phyloP scores from a whole-genome alignment of 352 stramenopile species.

The Phytophthora chlamydospora region DNA sequence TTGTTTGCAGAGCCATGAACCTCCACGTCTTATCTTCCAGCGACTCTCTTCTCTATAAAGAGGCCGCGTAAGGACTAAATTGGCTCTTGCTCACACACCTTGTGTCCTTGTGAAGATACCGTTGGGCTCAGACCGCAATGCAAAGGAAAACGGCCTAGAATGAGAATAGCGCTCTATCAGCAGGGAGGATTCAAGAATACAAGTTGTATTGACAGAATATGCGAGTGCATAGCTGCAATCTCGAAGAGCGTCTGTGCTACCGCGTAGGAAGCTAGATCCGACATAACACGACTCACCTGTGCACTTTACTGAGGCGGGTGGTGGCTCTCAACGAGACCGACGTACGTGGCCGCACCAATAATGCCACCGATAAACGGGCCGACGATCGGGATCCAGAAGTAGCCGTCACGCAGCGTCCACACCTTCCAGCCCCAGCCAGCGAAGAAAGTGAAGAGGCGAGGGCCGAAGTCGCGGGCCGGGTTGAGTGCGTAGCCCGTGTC shows the following conservation, averaged over 20 bases:
- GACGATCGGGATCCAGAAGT: slow-evolving; percentile 42
- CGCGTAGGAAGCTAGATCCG: not conserved
- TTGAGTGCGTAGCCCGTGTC: slow-evolving; percentile 52
- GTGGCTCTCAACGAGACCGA: slow-evolving; percentile 29
- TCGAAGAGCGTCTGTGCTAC: not conserved
- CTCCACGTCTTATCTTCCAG: slow-evolving; percentile 28
- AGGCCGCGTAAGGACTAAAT: not conserved
- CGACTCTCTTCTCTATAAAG: slow-evolving; percentile 16
- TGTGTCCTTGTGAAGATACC: not conserved
- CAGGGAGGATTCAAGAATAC: slow-evolving; percentile 12
- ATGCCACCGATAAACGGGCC: slow-evolving; percentile 33
- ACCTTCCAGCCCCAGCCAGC: slow-evolving; percentile 54
- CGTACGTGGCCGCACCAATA: slow-evolving; percentile 29
- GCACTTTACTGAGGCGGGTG: slow-evolving; percentile 20
- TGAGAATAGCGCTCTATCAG: slow-evolving; percentile 2
- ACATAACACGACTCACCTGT: not conserved
- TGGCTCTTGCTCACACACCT: not conserved
- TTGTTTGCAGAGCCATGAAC: not conserved
- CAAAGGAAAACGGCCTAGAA: not conserved
- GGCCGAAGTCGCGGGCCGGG: slow-evolving; percentile 53
- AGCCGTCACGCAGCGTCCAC: slow-evolving; percentile 29
- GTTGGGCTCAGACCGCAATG: slow-evolving; percentile 8
- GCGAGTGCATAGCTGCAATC: slow-evolving; percentile 8
- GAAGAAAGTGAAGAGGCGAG: slow-evolving; percentile 54
- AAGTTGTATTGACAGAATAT: slow-evolving; percentile 16